Evolutionary conservation across 2,329 filamentous ascomycete genomes (phyloP), one percentile per base, ranked within the genome.

Genomic region (Claviceps purpurea): DNA sequence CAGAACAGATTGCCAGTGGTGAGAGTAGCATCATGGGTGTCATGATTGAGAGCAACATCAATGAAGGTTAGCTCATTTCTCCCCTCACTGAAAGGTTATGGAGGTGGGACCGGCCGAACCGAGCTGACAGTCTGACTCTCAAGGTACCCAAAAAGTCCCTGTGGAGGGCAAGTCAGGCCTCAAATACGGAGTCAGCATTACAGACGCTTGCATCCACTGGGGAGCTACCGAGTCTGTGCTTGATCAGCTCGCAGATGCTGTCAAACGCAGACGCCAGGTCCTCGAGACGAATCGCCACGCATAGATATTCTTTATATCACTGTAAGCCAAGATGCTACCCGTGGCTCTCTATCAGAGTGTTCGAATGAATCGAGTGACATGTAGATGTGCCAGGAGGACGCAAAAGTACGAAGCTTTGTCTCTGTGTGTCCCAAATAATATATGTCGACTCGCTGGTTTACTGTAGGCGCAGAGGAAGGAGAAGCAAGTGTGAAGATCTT

Each of bases 31-130:
- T 98, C 62, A 80, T 97, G 59, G 93, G 90, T 66, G 89, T 97
- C 64, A 98, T 98, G 91, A 94, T 98, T 62, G 91, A 98, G 75
- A 95, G 89, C 65, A 91, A 97, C 73, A 91, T 97, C 76, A 82
- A 91, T 68, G 91, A 95, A 72, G 79, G 81, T 50, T 10, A 40
- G 49, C 14, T 38, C 20, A 26, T 37, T 37, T 34, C 26, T 16
- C 13, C 40, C 18, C 11, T 38, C 41, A 22, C 16, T 3, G 10
- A 47, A 2, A 5, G 18, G 4, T 7, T 22, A 37, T 20, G 26
- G 20, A 2, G 26, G 14, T 20, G 11, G 14, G 22, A 16, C 8
- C 16, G n/a, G 4, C 10, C 14, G 20, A 24, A 38, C 20, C 41
- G 5, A 44, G 42, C 42, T 50, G 26, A 50, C 34, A 44, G 6